phyloP scores from a whole-genome alignment of 768 basidiomycete species.

The Trametes meyenii region DNA sequence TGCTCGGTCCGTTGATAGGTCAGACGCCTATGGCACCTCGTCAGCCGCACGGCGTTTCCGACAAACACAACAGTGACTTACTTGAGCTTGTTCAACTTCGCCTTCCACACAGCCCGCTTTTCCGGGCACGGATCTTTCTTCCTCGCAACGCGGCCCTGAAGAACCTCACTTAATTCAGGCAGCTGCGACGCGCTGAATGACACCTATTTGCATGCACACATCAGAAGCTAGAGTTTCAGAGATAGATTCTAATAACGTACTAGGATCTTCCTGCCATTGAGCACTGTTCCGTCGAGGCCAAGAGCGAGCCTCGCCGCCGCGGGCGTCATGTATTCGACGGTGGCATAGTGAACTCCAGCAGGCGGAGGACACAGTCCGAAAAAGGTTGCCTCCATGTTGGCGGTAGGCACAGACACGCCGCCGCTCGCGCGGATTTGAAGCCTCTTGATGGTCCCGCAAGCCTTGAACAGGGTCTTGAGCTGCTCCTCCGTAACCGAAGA shows the following conservation, averaged over 20 bases:
- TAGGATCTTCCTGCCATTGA: conserved; percentile 44
- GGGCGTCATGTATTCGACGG: conserved; percentile 46
- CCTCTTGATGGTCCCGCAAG: conserved; percentile 40
- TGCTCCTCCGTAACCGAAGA: conserved; percentile 36
- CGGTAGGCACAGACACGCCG: conserved; percentile 24
- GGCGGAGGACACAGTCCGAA: neutral
- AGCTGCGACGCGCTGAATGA: conserved; percentile 34
- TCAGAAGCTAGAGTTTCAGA: neutral
- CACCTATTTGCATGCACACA: conserved; percentile 5
- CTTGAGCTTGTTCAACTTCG: conserved; percentile 16
- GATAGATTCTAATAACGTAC: conserved; percentile 33
- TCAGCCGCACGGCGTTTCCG: neutral
- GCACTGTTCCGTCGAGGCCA: conserved; percentile 36
- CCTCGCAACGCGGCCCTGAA: conserved; percentile 5
- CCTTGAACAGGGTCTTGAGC: conserved; percentile 39
- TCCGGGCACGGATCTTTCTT: conserved; percentile 11
- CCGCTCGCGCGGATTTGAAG: conserved; percentile 43
- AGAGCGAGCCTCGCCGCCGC: conserved; percentile 46
- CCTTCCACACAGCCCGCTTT: conserved; percentile 13
- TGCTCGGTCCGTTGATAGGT: conserved; percentile 14
- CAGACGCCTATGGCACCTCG: conserved; percentile 6
- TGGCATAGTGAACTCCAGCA: conserved; percentile 47
- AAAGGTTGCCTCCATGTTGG: conserved; percentile 3
- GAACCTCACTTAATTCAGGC: conserved; percentile 31
- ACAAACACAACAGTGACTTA: neutral